phyloP scores from a whole-genome alignment of 208 protist genomes.

The Crithidia thermophila region DNA sequence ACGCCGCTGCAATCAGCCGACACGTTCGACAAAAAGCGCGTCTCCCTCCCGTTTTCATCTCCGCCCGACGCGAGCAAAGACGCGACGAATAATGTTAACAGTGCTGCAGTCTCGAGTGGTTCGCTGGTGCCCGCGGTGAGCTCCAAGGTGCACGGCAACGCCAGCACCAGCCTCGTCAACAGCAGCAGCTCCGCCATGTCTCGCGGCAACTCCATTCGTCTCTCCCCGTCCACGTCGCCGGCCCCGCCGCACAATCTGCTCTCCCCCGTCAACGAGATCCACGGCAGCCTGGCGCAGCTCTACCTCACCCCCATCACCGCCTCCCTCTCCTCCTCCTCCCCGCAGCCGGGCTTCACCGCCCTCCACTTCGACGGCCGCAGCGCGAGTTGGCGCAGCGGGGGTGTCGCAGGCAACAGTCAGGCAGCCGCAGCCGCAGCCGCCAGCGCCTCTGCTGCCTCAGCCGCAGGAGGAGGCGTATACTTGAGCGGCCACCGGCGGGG shows the following conservation, averaged over 20 bases:
- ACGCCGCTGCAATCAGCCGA: neutral
- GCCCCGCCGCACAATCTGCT: neutral
- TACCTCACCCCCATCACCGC: constrained; percentile 29
- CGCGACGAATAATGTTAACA: no score
- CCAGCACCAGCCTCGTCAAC: neutral
- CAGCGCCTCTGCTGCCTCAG: no score
- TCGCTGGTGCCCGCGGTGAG: neutral
- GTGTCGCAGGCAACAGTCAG: neutral
- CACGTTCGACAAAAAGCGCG: neutral
- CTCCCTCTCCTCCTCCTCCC: constrained; percentile 10
- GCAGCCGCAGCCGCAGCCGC: neutral
- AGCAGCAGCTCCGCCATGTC: neutral
- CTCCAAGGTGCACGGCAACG: neutral
- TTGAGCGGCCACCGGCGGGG: constrained; percentile 4
- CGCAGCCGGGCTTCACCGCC: constrained; percentile 10
- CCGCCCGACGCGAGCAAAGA: neutral
- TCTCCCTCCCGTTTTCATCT: neutral
- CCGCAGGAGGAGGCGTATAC: no score
- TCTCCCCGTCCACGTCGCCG: neutral
- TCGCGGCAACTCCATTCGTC: neutral
- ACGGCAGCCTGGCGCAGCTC: constrained; percentile 20
- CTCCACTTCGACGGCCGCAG: constrained; percentile 24
- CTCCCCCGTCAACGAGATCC: constrained; percentile 9
- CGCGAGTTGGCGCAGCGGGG: constrained; percentile 17
- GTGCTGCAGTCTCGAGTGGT: no score